Evolutionary conservation across 2,329 filamentous ascomycete genomes (phyloP), one percentile per base, ranked within the genome.

Genomic region (Fusarium sororula): DNA sequence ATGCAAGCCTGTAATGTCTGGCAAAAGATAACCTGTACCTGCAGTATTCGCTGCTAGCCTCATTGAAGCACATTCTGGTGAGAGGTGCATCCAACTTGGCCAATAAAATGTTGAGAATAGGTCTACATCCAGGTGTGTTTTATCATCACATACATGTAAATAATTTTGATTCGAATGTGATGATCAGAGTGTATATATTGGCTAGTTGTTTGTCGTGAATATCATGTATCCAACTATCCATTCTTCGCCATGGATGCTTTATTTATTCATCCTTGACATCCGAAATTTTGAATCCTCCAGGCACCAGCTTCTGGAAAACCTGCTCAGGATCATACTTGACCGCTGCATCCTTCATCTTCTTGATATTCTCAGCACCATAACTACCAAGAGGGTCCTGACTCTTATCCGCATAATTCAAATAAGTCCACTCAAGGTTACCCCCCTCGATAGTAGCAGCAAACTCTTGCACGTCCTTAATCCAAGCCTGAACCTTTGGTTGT

Each of bases 301-400:
- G 72, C 4, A 66, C 63, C 17, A 68, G 17, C 18, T 63, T 76
- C 35, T 81, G 79, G 7, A 83, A 75, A 17, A 80, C 61, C 26
- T 79, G 69, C 20, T 73, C 68, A 3, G 80, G 72, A 50, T 81
- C 80, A 13, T 76, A 71, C 8, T 79, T 79, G 2, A 57, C 61
- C 0, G 73, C 71, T 1, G 69, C 68, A 14, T 76, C 60, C 26
- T 65, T 70, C 62, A 79, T 76, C 35, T 68, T 68, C 38, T 37
- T 63, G 0, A 78, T 41, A 10, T 78, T 79, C 18, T 72, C 72
- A 10, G n/a, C 38, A 13, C 77, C 77, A 22, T 77, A 79, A 26
- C 59, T 76, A 13, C 59, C 38, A 18, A 79, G 55, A 5, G 69
- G 66, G 47, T 78, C 63, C 41, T 79, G 75, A 1, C 62, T 73